Percentiles rank a stretch among this genome's conserved stretches.
Conservation (phyloP, 805 yeast genomes). For the Candida gorgasii region DNA sequence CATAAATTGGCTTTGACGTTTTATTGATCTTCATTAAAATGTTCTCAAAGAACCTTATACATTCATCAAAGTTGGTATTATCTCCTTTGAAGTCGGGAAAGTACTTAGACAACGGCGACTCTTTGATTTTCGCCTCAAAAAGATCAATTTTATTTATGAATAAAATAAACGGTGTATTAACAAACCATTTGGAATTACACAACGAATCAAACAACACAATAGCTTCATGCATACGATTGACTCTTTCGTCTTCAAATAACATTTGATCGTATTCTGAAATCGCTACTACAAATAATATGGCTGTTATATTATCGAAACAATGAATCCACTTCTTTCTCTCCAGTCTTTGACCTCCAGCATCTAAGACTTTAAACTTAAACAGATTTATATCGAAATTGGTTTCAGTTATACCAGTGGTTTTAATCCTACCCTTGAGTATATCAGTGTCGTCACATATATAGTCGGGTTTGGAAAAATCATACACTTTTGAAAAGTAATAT, state of each 20-base stretch:
- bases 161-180: slow-evolving; percentile 81
- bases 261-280: slow-evolving; percentile 91
- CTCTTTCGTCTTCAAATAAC: slow-evolving; percentile 85
- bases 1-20: slow-evolving; percentile 75
- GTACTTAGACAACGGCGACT: slow-evolving; percentile 65
- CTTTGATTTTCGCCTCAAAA: slow-evolving; percentile 66
- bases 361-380: slow-evolving; percentile 72
- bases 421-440: slow-evolving; percentile 85
- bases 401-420: slow-evolving; percentile 94
- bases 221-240: slow-evolving; percentile 89
- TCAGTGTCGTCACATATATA: slow-evolving; percentile 80
- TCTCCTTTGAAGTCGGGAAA: slow-evolving; percentile 77
- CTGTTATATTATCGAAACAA: slow-evolving; percentile 87
- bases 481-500: slow-evolving; percentile 77
- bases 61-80: slow-evolving; percentile 63
- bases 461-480: slow-evolving; percentile 58
- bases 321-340: slow-evolving; percentile 95
- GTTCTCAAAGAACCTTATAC: slow-evolving; percentile 68
- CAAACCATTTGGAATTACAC: slow-evolving; percentile 84
- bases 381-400: slow-evolving; percentile 68
- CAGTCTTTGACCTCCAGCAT: slow-evolving; percentile 95
- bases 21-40: slow-evolving; percentile 65
- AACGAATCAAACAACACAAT: slow-evolving; percentile 79
- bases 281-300: slow-evolving; percentile 85
- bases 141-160: slow-evolving; percentile 88